phyloP scores from a whole-genome alignment of 2,329 filamentous ascomycete genomes.

The Pseudogymnoascus sp. region DNA sequence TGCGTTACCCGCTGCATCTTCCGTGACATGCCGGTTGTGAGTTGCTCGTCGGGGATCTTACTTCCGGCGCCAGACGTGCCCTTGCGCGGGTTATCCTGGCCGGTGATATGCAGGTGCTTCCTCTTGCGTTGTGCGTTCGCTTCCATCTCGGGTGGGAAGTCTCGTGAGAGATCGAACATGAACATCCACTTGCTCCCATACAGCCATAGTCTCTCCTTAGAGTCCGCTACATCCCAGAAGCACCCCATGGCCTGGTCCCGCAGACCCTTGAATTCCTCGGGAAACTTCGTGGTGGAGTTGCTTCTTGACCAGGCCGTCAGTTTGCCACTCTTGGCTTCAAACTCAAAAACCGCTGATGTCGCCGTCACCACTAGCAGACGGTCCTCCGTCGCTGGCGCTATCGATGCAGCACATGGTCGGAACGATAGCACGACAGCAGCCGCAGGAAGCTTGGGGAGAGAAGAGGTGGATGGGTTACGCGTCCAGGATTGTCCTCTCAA shows the following conservation, averaged over 20 bases:
- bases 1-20: constrained; percentile 31
- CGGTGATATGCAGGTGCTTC: constrained; percentile 16
- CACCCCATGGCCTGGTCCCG: constrained; percentile 76
- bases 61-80: constrained; percentile 49
- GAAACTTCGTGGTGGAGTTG: constrained; percentile 70
- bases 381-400: constrained; percentile 39
- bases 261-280: constrained; percentile 63
- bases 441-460: constrained; percentile 60
- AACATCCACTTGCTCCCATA: constrained; percentile 81
- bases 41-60: constrained; percentile 32
- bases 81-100: constrained; percentile 17
- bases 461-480: constrained; percentile 59
- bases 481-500: constrained; percentile 63
- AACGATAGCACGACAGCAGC: constrained; percentile 63
- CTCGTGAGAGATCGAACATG: constrained; percentile 78
- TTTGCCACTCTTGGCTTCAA: constrained; percentile 68
- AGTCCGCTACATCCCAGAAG: constrained; percentile 63
- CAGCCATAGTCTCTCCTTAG: constrained; percentile 66
- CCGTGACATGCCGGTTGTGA: constrained; percentile 30
- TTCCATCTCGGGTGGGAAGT: constrained; percentile 42
- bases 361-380: constrained; percentile 54
- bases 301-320: constrained; percentile 79
- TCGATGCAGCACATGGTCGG: constrained; percentile 32
- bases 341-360: constrained; percentile 63
- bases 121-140: constrained; percentile 27